Base-by-base conservation (phyloP, 2,329 filamentous ascomycete species). In the Coccinonectria pachysandricola region DNA sequence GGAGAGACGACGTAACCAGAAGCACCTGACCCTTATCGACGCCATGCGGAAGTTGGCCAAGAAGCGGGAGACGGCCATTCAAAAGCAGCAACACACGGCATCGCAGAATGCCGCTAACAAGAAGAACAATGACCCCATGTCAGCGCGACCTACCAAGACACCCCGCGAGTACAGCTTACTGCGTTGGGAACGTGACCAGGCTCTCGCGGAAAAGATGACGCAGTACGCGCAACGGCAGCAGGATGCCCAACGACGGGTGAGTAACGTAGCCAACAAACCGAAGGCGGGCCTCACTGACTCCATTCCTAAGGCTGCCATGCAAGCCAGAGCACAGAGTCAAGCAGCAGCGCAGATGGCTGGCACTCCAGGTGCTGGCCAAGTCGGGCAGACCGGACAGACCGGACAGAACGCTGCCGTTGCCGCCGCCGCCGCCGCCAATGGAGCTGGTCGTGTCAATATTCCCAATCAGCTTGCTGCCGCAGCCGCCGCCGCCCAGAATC, bases 41-140 rank as follows among this genome's bases (percentile, higher is more conserved):
- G 83, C 83, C 3, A 95, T 96, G 84, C 75, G 87, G 21, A 98
- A 96, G 52, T 56, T 94, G 24, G 87, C 87, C 1, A 92, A 94
- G 64, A 96, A 95, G 57, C 75, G 88, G 14, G 91, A 98, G 57
- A 80, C 81, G 8, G 69, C 74, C 14, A 62, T 75, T 15, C 85
- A 91, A 49, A 96, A 96, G 60, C 83, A 91, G 50, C 81, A 88
- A 48, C 85, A 95, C 49, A 83, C 93, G 46, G 70, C 75, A 33
- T 72, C 78, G 8, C 71, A 73, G 36, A 72, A 85, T 30, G 83
- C 84, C 24, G 80, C 81, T 16, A 75, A 84, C 53, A 77, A 91
- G 28, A 95, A 95, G 54, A 69, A 75, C 9, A 81, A 81, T 33
- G 84, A 93, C 45, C 50, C 57, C 12, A 54, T 60, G 11, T 59